phyloP scores from a whole-genome alignment of 148 eudicot genomes.

The Polygonum aviculare region DNA sequence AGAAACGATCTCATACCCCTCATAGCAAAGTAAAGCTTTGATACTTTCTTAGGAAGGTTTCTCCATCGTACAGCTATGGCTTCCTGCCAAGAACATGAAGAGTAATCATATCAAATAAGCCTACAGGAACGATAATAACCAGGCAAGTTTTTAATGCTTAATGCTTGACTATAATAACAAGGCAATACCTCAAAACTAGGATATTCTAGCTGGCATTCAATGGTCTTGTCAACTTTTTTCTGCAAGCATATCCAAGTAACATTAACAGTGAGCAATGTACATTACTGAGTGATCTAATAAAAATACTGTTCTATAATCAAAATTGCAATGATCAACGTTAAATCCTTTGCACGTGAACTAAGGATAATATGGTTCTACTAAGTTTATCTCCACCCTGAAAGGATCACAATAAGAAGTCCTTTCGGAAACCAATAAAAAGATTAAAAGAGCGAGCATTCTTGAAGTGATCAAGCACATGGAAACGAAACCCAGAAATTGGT shows the following conservation, averaged over 20 bases:
- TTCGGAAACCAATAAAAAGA: neutral
- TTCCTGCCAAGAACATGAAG: slow-evolving; percentile 38
- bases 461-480: neutral
- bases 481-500: neutral
- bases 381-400: neutral
- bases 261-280: neutral
- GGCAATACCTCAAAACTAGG: slow-evolving; percentile 79
- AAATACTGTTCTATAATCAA: no score
- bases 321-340: neutral
- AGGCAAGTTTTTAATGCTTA: neutral
- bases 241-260: slow-evolving; percentile 24
- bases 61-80: slow-evolving; percentile 79
- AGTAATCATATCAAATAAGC: neutral
- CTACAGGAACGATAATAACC: neutral
- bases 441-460: neutral
- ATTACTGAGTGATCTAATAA: neutral
- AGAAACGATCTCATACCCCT: slow-evolving; percentile 45
- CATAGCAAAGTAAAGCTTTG: slow-evolving; percentile 85
- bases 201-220: slow-evolving; percentile 54
- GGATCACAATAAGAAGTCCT: neutral
- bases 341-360: neutral
- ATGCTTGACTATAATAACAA: neutral
- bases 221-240: slow-evolving; percentile 55
- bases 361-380: neutral
- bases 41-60: slow-evolving; percentile 54